Evolutionary conservation across 176 grass and related monocot species (phyloP), one percentile per base, ranked within the genome.

Genomic region (Alloteropsis semialata): DNA sequence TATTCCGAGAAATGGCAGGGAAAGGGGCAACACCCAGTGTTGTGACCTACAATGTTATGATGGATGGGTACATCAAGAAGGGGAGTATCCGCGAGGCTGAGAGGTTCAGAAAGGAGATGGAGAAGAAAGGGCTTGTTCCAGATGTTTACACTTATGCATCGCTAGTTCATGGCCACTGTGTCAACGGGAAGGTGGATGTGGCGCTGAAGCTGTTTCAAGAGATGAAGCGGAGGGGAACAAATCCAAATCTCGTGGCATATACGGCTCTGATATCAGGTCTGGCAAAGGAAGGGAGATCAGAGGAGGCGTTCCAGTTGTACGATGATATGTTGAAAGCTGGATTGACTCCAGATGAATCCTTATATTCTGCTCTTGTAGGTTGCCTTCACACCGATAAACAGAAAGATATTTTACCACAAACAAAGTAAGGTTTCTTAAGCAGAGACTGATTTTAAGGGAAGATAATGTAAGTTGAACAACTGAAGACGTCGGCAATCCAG

Each of bases 41-140:
- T 8, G 84, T 91, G 6, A 98, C 91, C 9, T 98, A 93, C 83
- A 95, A 92, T 81, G 90, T 94, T 16, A 91, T 98, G 89, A 91
- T 98, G 10, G 79, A 95, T 84, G 96, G 90, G 24, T 95, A 91
- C 65, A 79, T 81, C 75, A 95, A 98, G 84, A 95, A 91, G 65
- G 82, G 92, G 15, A 90, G 76, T 45, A 86, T 95, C 76, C 86
- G 66, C 0, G 96, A 98, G 85, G 96, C 92, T 11, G 96, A 93
- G 77, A 85, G 82, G 76, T 80, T 98, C 45, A 93, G 82, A 76
- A 90, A 86, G 72, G 92, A 93, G 82, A 98, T 95, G 96, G 96
- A 95, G 48, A 98, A 88, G 80, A 98, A 93, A 87, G 92, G 91
- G 63, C 59, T 98, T 75, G 69, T 86, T 50, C 81, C 85, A 17